Base-by-base conservation (phyloP, 2,329 filamentous ascomycete species). In the Cercospora citrullina region DNA sequence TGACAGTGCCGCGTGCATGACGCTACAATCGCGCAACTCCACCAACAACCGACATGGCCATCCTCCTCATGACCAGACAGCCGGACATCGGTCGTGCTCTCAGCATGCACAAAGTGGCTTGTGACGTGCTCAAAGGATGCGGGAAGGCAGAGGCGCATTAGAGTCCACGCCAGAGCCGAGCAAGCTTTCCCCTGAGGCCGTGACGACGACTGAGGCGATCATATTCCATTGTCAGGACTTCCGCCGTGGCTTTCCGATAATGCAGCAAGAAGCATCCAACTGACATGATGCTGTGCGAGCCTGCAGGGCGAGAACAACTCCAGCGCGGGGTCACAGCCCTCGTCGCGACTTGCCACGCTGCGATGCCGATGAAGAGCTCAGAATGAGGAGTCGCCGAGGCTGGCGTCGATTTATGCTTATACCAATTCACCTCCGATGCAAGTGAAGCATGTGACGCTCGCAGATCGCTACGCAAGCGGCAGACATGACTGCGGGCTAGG, bases 341-440 rank as follows among this genome's bases (percentile, higher is more conserved):
- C 21, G 5, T 51, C 45, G 45, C 45, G 48, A n/a, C 48, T 30
- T 14, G 3, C 10, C 23, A 28, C 48, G 3, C 9, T 23, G 23
- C 23, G 6, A 53, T 14, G 14, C 48, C 55, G 28, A 58, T 12
- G 55, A 5, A 33, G 55, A 58, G 55, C 16, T 53, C 58, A 48
- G n/a, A 51, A 26, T 62, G 60, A 62, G 60, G 60, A 48, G 60
- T 18, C 58, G 60, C 60, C 60, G 60, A 62, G 60, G 60, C 60
- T 51, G 60, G 60, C 36, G 23, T 1, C 39, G 26, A n/a, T n/a
- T 62, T 31, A 31, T 48, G 21, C 21, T 62, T 8, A 30, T 28
- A 30, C 31, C 23, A 21, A 36, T 21, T 33, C 60, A 28, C 26
- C 36, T 45, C 36, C 39, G 60, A 62, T 48, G 60, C 60, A 62